Base-by-base conservation (phyloP, 2,329 filamentous ascomycete genomes). In the Aspergillus fischeri region DNA sequence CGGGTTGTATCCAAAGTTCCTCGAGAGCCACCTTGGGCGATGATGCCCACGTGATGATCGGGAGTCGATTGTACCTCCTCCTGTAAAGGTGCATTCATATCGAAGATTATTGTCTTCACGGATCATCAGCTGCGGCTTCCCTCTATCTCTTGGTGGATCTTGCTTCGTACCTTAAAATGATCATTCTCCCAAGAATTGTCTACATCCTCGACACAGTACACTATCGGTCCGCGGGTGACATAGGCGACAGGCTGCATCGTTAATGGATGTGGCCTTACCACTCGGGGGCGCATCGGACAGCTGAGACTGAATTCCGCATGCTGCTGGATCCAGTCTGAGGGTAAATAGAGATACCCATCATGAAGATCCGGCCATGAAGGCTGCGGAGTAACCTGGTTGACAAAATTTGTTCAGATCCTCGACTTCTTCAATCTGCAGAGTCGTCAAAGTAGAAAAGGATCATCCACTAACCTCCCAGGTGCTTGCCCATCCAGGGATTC, bases 161-260 rank as follows among this genome's bases (percentile, higher is more conserved):
- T 11, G 27, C 53, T 32, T 59, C 49, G 2, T 20, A 60, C 24
- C 24, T 44, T 54, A 10, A 55, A 49, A 24, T 55, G 45, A 42
- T 55, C 51, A n/a, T 55, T 21, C 27, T 58, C 55, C 10, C 60
- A 52, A 20, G 59, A 38, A 56, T 86, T 84, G 62, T 86, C 83
- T 6, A 76, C 64, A 55, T 86, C 84, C 64, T 87, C 85, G 3
- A 82, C 77, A 57, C 83, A 87, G 67, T 86, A 87, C 4, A 86
- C 73, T 5, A 87, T 65, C 0, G 84, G 84, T 0, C 85, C 85
- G 3, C 83, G 77, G 2, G 79, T 82, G 6, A 86, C 67, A 1
- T 80, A 76, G 41, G 84, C 61, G 2, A 80, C 82, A n/a, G 78
- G 70, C 63, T 85, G 82, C 61, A 80, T 80, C 0, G 83, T 81